Evolutionary conservation across 108 stramenopile species (phyloP).

Genomic region (Schizochytrium sp.): DNA sequence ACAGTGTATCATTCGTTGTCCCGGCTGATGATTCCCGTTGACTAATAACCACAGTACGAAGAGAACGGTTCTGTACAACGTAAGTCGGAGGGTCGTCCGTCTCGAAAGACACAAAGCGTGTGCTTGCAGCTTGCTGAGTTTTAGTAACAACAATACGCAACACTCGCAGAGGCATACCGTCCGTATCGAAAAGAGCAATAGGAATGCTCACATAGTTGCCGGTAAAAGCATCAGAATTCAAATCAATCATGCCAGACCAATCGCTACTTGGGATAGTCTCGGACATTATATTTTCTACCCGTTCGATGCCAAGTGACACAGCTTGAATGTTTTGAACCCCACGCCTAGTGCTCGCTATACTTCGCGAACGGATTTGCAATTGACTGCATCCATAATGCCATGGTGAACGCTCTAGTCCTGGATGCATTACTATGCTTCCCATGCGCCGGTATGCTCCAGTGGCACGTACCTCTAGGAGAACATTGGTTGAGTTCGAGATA

Average conservation of each 20-base stretch:
- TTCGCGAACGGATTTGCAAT: conserved; percentile 13
- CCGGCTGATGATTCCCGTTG: not conserved
- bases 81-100: conserved; percentile 46
- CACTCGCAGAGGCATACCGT: conserved; percentile 1
- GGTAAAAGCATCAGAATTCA: conserved; percentile 1
- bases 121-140: not conserved
- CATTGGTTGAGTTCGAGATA: conserved; percentile 48
- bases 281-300: not conserved
- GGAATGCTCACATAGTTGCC: conserved; percentile 41
- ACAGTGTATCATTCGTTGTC: not conserved
- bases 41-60: not conserved
- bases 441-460: conserved; percentile 41
- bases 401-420: not conserved
- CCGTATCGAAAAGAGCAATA: conserved; percentile 47
- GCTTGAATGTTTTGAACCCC: not conserved
- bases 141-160: conserved; percentile 6
- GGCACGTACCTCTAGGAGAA: conserved; percentile 13
- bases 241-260: conserved; percentile 26
- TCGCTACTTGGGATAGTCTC: conserved; percentile 26
- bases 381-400: conserved; percentile 36
- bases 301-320: not conserved
- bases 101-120: conserved; percentile 34
- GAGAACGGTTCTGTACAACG: not conserved
- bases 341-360: not conserved
- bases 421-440: conserved; percentile 16